These are phyloP conservation scores for Acacia crassicarpa DNA, from an alignment of 306 rosid species.

Conservation along the genomic window DNA sequence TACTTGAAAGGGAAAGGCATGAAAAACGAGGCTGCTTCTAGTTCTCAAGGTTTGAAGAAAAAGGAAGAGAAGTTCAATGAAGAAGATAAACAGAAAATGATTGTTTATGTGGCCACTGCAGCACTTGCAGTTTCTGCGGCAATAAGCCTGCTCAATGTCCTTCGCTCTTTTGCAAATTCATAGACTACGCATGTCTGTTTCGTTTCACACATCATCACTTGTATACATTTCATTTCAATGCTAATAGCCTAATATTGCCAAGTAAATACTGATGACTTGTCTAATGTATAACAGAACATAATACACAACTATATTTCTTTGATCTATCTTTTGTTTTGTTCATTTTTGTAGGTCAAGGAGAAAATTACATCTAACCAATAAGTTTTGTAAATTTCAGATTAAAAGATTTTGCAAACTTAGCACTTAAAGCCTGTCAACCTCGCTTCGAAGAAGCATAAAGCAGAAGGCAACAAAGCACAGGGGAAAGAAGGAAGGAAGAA, in stretches of 20 bases:
- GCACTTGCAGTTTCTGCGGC: conserved; percentile 24
- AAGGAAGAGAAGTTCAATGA: conserved; percentile 29
- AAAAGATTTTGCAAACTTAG: not conserved
- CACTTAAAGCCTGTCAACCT: not conserved
- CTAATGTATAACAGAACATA: not conserved
- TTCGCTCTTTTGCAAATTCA: conserved; percentile 24
- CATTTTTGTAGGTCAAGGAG: not conserved
- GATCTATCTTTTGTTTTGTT: not conserved
- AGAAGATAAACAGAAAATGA: conserved; percentile 36
- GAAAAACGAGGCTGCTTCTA: conserved; percentile 33
- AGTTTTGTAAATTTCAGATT: not conserved
- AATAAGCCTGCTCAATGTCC: conserved; percentile 32
- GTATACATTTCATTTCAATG: conserved; percentile 12
- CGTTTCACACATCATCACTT: not conserved
- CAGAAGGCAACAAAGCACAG: not conserved
- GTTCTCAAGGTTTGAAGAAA: conserved; percentile 34
- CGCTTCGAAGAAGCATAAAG: not conserved
- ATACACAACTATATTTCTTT: not conserved
- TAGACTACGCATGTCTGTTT: not conserved
- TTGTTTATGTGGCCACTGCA: conserved; percentile 36
- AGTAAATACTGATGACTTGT: not conserved
- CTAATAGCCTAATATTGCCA: not conserved
- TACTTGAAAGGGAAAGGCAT: conserved; percentile 23
- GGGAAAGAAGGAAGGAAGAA: not conserved
- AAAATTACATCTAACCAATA: not conserved